These are phyloP conservation scores for Asterochloris sp. DNA, from an alignment of 139 green algal genomes.

Conservation along the genomic window DNA sequence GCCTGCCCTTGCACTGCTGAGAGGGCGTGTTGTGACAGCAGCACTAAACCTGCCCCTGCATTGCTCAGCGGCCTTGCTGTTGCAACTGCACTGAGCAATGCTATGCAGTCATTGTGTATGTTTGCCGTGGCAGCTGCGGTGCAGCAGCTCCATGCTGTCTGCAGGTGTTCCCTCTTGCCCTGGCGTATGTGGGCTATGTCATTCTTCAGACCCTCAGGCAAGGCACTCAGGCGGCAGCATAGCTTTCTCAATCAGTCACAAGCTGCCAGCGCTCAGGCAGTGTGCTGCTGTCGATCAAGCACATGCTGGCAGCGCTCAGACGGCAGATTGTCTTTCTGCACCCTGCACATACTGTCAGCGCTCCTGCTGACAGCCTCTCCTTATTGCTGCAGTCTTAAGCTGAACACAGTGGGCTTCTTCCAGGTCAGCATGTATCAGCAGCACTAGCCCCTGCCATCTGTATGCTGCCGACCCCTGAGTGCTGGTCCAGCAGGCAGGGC, in stretches of 20 bases:
- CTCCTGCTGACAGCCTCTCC: too few relatives aligned
- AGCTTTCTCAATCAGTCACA: too few relatives aligned
- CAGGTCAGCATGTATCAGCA: conserved; percentile 27
- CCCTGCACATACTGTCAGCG: too few relatives aligned
- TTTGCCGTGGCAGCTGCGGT: too few relatives aligned
- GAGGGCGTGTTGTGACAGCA: not conserved
- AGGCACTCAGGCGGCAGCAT: too few relatives aligned
- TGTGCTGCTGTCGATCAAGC: too few relatives aligned
- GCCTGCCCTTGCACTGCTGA: conserved; percentile 44
- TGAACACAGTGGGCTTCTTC: conserved; percentile 91
- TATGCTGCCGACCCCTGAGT: not conserved
- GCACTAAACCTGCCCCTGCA: not conserved
- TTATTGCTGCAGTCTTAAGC: conserved; percentile 39
- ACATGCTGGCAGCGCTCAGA: too few relatives aligned
- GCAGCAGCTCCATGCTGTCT: conserved; percentile 43
- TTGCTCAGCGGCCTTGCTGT: not conserved
- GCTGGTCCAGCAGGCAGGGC: too few relatives aligned
- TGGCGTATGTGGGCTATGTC: conserved; percentile 85
- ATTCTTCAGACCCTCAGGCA: conserved; percentile 79
- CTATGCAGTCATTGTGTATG: conserved; percentile 51
- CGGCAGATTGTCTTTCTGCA: too few relatives aligned
- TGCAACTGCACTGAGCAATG: conserved; percentile 35
- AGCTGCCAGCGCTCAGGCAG: too few relatives aligned
- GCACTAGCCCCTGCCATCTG: conserved; percentile 9
- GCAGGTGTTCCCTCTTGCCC: conserved; percentile 61